Conservation (phyloP, 2,329 filamentous ascomycete genomes). For the Alternaria consortialis region DNA sequence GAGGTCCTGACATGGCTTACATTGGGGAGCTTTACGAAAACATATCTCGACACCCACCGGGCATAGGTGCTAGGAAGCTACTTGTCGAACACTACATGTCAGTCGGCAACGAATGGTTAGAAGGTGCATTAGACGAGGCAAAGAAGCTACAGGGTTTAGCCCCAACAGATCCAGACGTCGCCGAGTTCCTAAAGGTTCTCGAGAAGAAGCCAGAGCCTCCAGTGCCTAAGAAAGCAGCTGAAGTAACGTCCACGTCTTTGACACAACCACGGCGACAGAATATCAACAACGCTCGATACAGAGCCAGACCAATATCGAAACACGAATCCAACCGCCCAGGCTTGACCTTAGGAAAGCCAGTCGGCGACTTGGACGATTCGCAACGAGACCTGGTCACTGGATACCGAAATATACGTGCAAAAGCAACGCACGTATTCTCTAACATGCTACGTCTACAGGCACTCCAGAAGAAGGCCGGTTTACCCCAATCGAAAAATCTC, state of each 20-base stretch:
- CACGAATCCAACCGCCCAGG: background rate
- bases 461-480: constrained; percentile 37
- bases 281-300: constrained; percentile 20
- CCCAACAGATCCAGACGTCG: constrained; percentile 39
- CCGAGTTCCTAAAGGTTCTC: constrained; percentile 28
- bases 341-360: constrained; percentile 2
- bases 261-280: constrained; percentile 21
- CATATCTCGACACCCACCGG: constrained; percentile 41
- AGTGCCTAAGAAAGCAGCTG: constrained; percentile 2
- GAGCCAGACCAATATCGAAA: constrained; percentile 2
- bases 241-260: background rate
- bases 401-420: constrained; percentile 35
- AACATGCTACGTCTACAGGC: constrained; percentile 39
- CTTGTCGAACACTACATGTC: constrained; percentile 46
- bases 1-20: constrained; percentile 44
- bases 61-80: constrained; percentile 40
- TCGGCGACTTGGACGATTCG: constrained; percentile 32
- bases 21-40: constrained; percentile 45
- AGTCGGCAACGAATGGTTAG: constrained; percentile 38
- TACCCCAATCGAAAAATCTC: constrained; percentile 29
- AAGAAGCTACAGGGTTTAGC: constrained; percentile 35
- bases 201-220: constrained; percentile 37
- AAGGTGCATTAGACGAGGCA: constrained; percentile 43
- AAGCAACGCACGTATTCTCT: constrained; percentile 30
- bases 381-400: constrained; percentile 36